Percentiles rank a stretch among this genome's conserved stretches.
phyloP scores from a whole-genome alignment of 2,329 filamentous ascomycete species.

The Clarireedia hainanense region DNA sequence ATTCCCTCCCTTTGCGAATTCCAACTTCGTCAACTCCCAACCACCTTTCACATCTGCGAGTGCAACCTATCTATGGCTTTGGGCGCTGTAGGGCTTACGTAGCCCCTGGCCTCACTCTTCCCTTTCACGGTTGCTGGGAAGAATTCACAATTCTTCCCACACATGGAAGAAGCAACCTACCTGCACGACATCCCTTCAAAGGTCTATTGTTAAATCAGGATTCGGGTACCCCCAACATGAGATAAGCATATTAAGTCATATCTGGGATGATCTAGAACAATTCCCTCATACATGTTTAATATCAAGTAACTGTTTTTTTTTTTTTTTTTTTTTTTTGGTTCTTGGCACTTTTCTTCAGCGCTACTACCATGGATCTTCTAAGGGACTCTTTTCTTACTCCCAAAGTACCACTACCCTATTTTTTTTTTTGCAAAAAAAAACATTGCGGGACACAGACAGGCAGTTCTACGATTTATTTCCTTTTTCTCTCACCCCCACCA shows the following conservation, averaged over 20 bases:
- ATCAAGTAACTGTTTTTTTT: not conserved
- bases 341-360: not conserved
- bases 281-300: not conserved
- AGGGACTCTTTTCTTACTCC: not conserved
- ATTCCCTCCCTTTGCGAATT: not conserved
- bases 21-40: not conserved
- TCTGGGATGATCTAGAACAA: not conserved
- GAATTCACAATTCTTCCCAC: not conserved
- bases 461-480: not conserved
- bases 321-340: no score
- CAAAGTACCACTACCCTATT: no score
- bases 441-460: no score
- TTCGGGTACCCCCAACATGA: not conserved
- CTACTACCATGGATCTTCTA: not conserved
- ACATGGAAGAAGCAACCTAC: not conserved
- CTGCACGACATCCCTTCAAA: constrained; percentile 1
- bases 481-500: not conserved
- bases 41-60: not conserved
- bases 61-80: not conserved
- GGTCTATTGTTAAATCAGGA: not conserved
- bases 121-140: not conserved
- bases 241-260: not conserved
- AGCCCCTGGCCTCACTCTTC: not conserved
- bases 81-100: not conserved
- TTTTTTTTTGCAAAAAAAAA: no score